phyloP scores from a whole-genome alignment of 257 asterid species.

The Voacanga thouarsii region DNA sequence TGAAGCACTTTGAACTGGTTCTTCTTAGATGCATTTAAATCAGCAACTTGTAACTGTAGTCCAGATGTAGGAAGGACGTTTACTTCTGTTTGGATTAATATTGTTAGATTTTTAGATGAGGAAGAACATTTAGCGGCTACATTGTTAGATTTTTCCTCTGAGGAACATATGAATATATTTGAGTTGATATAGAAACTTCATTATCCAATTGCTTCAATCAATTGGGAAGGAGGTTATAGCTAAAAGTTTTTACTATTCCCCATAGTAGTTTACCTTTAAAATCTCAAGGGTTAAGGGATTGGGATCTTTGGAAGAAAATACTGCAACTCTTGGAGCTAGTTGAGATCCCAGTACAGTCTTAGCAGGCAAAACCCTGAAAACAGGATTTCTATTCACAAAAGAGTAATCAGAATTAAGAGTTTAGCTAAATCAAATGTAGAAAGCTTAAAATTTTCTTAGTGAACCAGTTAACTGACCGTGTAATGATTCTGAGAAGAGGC shows the following conservation, averaged over 20 bases:
- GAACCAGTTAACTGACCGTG: conserved; percentile 46
- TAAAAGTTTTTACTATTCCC: background rate
- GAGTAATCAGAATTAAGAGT: conserved; percentile 6
- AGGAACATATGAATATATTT: too few species aligned
- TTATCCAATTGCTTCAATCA: too few species aligned
- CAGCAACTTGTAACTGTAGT: too few species aligned
- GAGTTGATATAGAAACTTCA: too few species aligned
- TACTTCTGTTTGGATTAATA: too few species aligned
- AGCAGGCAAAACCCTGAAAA: conserved; percentile 63
- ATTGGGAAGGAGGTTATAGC: conserved; percentile 1
- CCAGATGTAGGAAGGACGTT: too few species aligned
- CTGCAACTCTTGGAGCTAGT: conserved; percentile 76
- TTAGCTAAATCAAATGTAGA: conserved; percentile 12
- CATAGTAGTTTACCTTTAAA: conserved; percentile 53
- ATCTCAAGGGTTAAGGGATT: conserved; percentile 73
- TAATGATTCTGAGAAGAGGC: too few species aligned
- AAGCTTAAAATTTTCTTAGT: background rate
- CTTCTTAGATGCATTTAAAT: too few species aligned
- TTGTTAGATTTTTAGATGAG: too few species aligned
- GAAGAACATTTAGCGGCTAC: too few species aligned
- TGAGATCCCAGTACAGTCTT: conserved; percentile 72
- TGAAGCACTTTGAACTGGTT: too few species aligned
- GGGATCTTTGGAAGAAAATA: conserved; percentile 92
- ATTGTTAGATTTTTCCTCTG: too few species aligned
- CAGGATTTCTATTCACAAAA: conserved; percentile 49